Evolutionary conservation across 371 early-diverging fungal genomes (phyloP), one percentile per base, ranked within the genome.

Genomic region (Actinomucor elegans): DNA sequence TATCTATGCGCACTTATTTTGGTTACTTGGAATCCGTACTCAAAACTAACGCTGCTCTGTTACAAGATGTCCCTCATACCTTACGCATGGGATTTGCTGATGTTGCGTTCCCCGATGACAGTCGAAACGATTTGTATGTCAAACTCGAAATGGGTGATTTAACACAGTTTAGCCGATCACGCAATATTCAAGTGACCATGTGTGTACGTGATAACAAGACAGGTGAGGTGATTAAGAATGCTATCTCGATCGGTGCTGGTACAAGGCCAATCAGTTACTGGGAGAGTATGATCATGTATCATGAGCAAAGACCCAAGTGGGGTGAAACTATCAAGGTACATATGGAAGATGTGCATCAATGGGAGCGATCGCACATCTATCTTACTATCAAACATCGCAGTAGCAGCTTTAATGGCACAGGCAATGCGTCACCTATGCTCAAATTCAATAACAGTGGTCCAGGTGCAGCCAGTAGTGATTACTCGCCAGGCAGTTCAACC

Each of bases 281-380:
- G 69, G 85, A 88, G 15, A 84, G 85, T 8, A 64, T 83, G 40
- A 75, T 89, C 3, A 83, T 80, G 55, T 83, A 85, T 40, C 88
- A 91, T 58, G 79, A 76, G 15, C 78, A 80, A 41, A 55, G 62
- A 28, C 90, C 91, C 1, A 69, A 53, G 12, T 91, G 88, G 88
- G 58, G 60, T n/a, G 91, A 91, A 62, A 76, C 73, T 0, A 59
- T 91, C 55, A 77, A 85, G 44, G 56, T 89, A 9, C 77, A 79
- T 32, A 74, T 89, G 11, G 48, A 54, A 0, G 73, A 75, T 11
- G 42, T 73, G 1, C 66, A 68, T 6, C 62, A 64, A 24, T 80
- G 87, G 69, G 73, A 85, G 44, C 57, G 71, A 17, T 73, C 82
- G 1, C 88, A 89, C 61, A 47, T 89, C 10, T 84, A 84, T 48